Evolutionary conservation across 2,329 filamentous ascomycete species (phyloP), one percentile per base, ranked within the genome.

Genomic region (Alternaria gaisen): DNA sequence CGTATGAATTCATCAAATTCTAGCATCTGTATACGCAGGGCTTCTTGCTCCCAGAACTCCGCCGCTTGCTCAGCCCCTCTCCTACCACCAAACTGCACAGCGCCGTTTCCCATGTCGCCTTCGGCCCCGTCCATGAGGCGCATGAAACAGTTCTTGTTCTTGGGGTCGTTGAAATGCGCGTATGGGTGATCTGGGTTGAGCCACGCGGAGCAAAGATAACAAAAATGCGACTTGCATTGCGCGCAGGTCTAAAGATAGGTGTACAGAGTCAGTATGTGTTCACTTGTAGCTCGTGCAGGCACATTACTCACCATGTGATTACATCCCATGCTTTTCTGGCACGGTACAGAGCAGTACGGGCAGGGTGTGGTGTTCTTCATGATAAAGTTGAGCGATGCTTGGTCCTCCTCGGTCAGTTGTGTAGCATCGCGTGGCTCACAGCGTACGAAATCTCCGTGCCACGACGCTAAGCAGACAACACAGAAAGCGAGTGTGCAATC

Each of bases 191-290:
- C 83, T 0, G 91, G 87, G 57, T 90, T 86, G 42, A 99, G 84
- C 91, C 92, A 98, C n/a, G 89, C 86, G 0, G 91, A 90, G 75
- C 95, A 98, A 1, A 98, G 85, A 70, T 98, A 98, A 81, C 95
- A 99, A 77, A 97, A 98, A 78, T 98, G 94, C 2, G 92, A 91
- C 53, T 90, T 85, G 82, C 95, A 99, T 65, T 92, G 89, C 77
- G 90, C 92, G 80, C 94, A 97, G 51, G 90, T 91, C 24, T 26
- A 26, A 93, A 57, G 53, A 34, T 57, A 36, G 12, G 36, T 50
- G 18, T 97, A 40, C n/a, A 18, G 9, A 22, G 32, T 60, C 10
- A 58, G 52, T 43, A 26, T 46, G 65, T 91, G 89, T 78, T 92
- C 80, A 93, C 97, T 53, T 89, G 91, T 93, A 98, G 97, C 79